A percentile compares a stretch with the other conserved stretches of the same genome.
These are phyloP conservation scores for Myxozyma geophila DNA, from an alignment of 805 yeast genomes.

Conservation along the genomic window DNA sequence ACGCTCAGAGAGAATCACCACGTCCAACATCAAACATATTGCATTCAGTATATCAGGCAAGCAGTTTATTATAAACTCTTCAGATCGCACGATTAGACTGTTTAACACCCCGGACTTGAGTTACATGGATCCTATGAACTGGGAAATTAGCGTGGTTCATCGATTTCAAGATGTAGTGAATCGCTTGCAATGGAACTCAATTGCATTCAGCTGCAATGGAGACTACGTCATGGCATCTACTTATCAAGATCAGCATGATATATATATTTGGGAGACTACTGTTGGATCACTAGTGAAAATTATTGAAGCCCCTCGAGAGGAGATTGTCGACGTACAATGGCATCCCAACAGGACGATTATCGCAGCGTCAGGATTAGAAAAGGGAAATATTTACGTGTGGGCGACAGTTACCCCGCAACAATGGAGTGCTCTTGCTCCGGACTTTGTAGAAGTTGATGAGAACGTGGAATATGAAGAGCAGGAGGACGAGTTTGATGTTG, in stretches of 20 bases:
- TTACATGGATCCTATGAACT: constrained; percentile 45
- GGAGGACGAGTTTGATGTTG: constrained; percentile 90
- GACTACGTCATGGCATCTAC: constrained; percentile 91
- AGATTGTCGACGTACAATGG: constrained; percentile 85
- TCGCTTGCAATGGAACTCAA: constrained; percentile 84
- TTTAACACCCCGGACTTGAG: constrained; percentile 41
- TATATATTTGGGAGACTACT: constrained; percentile 90
- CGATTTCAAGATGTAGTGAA: constrained; percentile 90
- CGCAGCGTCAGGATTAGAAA: constrained; percentile 81
- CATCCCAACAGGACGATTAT: constrained; percentile 73
- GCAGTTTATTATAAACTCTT: constrained; percentile 42
- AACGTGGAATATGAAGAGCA: constrained; percentile 84
- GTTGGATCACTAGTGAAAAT: constrained; percentile 88
- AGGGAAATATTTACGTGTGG: constrained; percentile 85
- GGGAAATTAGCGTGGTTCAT: constrained; percentile 71
- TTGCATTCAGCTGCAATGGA: constrained; percentile 70
- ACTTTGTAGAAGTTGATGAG: constrained; percentile 91
- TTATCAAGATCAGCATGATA: constrained; percentile 83
- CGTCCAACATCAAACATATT: constrained; percentile 72
- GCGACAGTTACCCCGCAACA: constrained; percentile 80
- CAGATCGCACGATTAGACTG: constrained; percentile 45
- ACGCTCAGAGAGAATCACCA: constrained; percentile 61
- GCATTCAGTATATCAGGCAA: constrained; percentile 69
- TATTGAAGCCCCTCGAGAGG: constrained; percentile 88
- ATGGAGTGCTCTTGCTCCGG: constrained; percentile 97